These are phyloP conservation scores for Nakazawaea pomicola DNA, from an alignment of 805 yeast species.

Conservation along the genomic window DNA sequence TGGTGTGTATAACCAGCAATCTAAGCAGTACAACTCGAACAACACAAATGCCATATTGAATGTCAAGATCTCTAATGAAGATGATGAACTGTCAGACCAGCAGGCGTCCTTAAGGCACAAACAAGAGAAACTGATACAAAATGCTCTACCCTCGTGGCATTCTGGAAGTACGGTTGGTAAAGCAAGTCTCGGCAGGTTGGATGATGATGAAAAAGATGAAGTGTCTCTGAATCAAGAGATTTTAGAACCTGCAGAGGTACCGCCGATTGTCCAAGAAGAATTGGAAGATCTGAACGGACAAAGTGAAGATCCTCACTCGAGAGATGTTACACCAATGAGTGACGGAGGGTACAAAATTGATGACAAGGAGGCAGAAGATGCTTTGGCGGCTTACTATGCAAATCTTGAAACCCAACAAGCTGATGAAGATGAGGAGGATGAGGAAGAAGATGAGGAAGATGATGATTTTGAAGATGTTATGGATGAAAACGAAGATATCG, in stretches of 20 bases:
- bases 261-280: not conserved
- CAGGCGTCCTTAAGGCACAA: conserved; percentile 60
- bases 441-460: conserved; percentile 43
- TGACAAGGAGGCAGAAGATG: conserved; percentile 67
- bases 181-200: conserved; percentile 49
- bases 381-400: conserved; percentile 70
- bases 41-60: conserved; percentile 75
- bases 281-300: conserved; percentile 13
- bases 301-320: conserved; percentile 16
- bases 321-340: conserved; percentile 19
- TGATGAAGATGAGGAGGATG: conserved; percentile 56
- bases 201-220: conserved; percentile 40
- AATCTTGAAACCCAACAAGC: conserved; percentile 68
- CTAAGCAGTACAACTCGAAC: conserved; percentile 17
- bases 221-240: conserved; percentile 15
- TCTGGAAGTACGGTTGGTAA: conserved; percentile 84
- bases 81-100: conserved; percentile 67
- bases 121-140: conserved; percentile 74
- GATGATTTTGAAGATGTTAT: conserved; percentile 29
- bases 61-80: conserved; percentile 85
- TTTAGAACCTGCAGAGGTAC: not conserved
- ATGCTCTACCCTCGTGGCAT: conserved; percentile 97
- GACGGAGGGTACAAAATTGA: conserved; percentile 31
- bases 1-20: conserved; percentile 24
- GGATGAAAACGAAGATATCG: conserved; percentile 25